These are phyloP conservation scores for Mycena citricolor DNA, from an alignment of 1,284 basidiomycete genomes.

Conservation along the genomic window DNA sequence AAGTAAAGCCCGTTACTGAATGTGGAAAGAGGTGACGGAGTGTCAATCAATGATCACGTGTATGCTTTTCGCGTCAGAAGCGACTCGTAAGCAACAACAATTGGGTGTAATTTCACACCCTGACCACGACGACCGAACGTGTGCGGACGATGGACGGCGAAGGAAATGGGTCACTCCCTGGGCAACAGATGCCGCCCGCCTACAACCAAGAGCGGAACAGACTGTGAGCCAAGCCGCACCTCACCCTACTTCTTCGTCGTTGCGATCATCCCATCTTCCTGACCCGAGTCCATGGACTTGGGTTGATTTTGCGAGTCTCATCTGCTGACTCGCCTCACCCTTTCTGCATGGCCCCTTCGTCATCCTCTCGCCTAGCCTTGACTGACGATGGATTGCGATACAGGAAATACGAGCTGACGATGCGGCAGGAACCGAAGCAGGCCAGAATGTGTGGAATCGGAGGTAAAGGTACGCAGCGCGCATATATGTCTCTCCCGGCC, in stretches of 20 bases:
- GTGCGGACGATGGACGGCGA: too few relatives aligned
- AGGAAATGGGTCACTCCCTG: too few relatives aligned
- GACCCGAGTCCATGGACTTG: conserved; percentile 20
- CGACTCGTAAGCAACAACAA: too few relatives aligned
- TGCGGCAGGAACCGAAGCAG: conserved; percentile 88
- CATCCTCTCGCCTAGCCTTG: neutral
- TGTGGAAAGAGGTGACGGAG: too few relatives aligned
- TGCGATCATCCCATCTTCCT: neutral
- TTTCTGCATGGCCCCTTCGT: neutral
- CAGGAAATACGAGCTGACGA: conserved; percentile 81
- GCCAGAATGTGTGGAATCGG: conserved; percentile 92
- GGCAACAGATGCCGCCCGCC: conserved; percentile 8
- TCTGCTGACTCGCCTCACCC: neutral
- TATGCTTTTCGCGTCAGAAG: too few relatives aligned
- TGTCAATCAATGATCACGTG: too few relatives aligned
- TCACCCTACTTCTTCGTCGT: neutral
- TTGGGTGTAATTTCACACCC: too few relatives aligned
- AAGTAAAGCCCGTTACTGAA: too few relatives aligned
- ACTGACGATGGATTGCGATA: conserved; percentile 13
- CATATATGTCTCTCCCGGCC: conserved; percentile 10
- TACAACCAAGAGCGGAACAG: conserved; percentile 9
- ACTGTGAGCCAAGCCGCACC: conserved; percentile 4
- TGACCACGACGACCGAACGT: too few relatives aligned
- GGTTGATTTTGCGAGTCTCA: neutral
- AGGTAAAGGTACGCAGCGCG: conserved; percentile 61